A percentile compares a stretch with the other conserved stretches of the same genome.
Conservation (phyloP, 192 early-diverging fungal species). For the Funneliformis geosporum region DNA sequence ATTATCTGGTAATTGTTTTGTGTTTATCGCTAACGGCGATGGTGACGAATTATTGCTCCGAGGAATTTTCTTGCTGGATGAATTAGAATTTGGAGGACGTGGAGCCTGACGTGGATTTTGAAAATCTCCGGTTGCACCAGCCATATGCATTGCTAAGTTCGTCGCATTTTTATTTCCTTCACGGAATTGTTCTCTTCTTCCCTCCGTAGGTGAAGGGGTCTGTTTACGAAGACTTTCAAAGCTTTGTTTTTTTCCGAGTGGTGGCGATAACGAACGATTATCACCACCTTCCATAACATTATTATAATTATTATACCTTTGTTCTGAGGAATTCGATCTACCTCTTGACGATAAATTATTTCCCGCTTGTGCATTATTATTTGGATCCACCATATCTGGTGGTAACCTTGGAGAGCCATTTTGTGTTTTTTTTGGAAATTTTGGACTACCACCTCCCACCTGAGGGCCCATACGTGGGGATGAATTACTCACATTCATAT, state of each 20-base stretch:
- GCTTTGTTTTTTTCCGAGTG: background rate
- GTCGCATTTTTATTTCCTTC: background rate
- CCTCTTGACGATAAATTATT: too few relatives aligned
- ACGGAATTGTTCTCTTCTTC: background rate
- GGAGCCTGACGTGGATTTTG: constrained; percentile 18
- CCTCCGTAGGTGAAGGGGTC: background rate
- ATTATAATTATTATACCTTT: background rate
- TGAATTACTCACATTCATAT: too few relatives aligned
- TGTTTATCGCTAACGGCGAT: too few relatives aligned
- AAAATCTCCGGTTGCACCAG: background rate
- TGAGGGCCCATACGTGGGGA: background rate
- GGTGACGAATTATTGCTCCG: too few relatives aligned
- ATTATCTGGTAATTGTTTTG: background rate
- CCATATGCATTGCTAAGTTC: background rate
- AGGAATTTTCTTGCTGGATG: background rate
- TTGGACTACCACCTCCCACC: background rate
- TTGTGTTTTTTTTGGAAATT: background rate
- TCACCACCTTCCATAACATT: background rate
- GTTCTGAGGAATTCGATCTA: background rate
- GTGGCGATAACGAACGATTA: background rate
- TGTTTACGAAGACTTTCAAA: background rate
- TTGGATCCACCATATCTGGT: too few relatives aligned
- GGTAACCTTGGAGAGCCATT: background rate
- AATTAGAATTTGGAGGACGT: background rate
- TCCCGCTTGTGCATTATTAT: too few relatives aligned